Base-by-base conservation (phyloP, 2,329 filamentous ascomycete species). In the Cladobotryum protrusum region DNA sequence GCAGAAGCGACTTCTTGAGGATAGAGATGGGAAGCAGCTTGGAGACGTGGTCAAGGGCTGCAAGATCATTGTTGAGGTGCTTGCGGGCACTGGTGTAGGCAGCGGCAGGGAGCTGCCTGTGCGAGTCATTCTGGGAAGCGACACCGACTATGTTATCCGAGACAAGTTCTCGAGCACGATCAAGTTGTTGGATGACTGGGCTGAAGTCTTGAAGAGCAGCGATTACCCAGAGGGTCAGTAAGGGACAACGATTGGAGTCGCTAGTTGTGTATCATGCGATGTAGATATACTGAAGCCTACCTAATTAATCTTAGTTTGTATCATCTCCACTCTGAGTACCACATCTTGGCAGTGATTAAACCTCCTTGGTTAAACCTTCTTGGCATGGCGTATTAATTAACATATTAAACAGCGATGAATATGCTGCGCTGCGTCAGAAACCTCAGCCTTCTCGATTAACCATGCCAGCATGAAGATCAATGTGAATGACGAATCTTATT, bases 1-100 rank as follows among this genome's bases (percentile, higher is more conserved):
- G 41, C 45, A 49, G 24, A 55, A 71, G 46, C 59, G 54, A 15
- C 39, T 49, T 3, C 52, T 79, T 32, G 60, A 62, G 3, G 39
- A 41, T 3, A 62, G 63, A 11, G 64, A 81, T 52, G 67, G 73
- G 14, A 71, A 73, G 0, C 79, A 83, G 64, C 71, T 67, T 0
- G 81, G 81, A 0, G 78, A 84, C 57, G 70, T 78, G 3, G 63
- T 62, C 15, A 82, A 82, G 66, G 81, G 75, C 0, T 65, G 67
- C 7, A 69, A 64, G 49, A 70, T 78, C 1, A 67, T 81, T 24
- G 70, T 83, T 5, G 80, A 85, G 54, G 67, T 80, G 13, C 55
- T 85, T 55, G 81, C 75, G 7, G 67, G 67, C 40, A 71, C 66
- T 2, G 79, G 79, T 0, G 65, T 67, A 19, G 76, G 68, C 0